Evolutionary conservation across 306 rosid genomes (phyloP).

Genomic region (Senna siamea): DNA sequence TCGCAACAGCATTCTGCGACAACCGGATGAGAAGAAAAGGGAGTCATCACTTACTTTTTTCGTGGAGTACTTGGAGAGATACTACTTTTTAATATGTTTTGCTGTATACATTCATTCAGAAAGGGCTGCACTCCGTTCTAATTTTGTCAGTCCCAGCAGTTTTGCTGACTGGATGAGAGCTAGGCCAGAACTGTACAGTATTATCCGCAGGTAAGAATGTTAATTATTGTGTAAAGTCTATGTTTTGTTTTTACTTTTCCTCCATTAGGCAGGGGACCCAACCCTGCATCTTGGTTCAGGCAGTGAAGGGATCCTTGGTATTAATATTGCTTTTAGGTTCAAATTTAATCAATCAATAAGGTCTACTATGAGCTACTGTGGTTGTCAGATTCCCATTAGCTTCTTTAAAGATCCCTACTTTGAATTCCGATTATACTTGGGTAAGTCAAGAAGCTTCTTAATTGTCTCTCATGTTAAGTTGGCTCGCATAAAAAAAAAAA

Average conservation of each 20-base stretch:
- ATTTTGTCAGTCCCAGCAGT: conserved; percentile 48
- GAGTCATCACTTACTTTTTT: conserved; percentile 86
- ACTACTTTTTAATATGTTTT: conserved; percentile 96
- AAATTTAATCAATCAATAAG: conserved; percentile 16
- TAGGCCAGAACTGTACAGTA: conserved; percentile 90
- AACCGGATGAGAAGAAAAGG: conserved; percentile 95
- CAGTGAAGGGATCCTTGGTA: conserved; percentile 29
- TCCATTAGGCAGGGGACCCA: conserved; percentile 7
- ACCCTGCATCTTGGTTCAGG: conserved; percentile 16
- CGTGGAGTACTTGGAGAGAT: conserved; percentile 92
- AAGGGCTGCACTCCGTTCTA: conserved; percentile 59
- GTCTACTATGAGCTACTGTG: conserved; percentile 22
- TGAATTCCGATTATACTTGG: conserved; percentile 32
- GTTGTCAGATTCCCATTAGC: conserved; percentile 14
- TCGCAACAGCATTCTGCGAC: conserved; percentile 85
- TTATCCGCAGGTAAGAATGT: conserved; percentile 74
- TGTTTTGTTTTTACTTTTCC: conserved; percentile 18
- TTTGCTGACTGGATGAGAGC: conserved; percentile 94
- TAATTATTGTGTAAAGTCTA: conserved; percentile 28
- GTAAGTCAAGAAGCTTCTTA: conserved; percentile 29
- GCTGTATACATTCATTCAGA: conserved; percentile 88
- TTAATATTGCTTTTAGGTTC: conserved; percentile 18
- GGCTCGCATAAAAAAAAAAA: background rate
- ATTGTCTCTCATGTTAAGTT: conserved; percentile 11
- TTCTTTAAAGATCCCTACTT: conserved; percentile 15